Evolutionary conservation across 495 filamentous ascomycete species (phyloP), one percentile per base, ranked within the genome.

Genomic region (Podospora comata): DNA sequence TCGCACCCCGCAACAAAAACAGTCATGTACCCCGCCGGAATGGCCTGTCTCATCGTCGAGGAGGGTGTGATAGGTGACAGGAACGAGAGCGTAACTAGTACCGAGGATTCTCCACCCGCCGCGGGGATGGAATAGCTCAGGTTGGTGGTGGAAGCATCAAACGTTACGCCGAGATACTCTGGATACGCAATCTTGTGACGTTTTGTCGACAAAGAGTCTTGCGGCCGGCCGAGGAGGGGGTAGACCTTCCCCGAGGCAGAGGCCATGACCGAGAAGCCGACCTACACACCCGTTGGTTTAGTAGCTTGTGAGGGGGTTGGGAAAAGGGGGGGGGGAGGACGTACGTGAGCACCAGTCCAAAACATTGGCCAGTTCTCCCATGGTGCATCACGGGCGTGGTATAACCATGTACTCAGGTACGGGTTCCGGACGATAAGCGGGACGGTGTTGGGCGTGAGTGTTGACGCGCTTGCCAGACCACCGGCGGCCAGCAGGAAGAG

Each of bases 341-440:
- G 7, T 73, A 79, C 80, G 73, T 86, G 87, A 74, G 90, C 85
- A 20, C 94, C 93, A 16, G 92, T 96, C 84, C 90, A 98, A 76
- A 98, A 98, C 69, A 96, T 96, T 30, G 94, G 94, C 94, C 94
- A 98, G 76, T 87, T 87, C 44, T 87, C 85, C 94, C 94, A 98
- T n/a, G 94, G 94, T 20, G 81, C 83, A 16, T 90, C 87, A 60
- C 94, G 86, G 44, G 92, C 92, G 80, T 90, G 85, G 13, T 84
- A 85, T 62, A 96, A 77, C 93, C 94, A 97, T 15, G 93, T 91
- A 72, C 91, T 96, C 54, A 97, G 81, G 76, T 98, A 98, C 19
- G 94, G 94, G 74, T 92, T 97, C 30, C 94, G 89, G 39, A 98
- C 94, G 69, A 91, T 88, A 74, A 98, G 82, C 9, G 94, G 94